phyloP scores from a whole-genome alignment of 768 basidiomycete genomes.

The Boletus coccyginus region DNA sequence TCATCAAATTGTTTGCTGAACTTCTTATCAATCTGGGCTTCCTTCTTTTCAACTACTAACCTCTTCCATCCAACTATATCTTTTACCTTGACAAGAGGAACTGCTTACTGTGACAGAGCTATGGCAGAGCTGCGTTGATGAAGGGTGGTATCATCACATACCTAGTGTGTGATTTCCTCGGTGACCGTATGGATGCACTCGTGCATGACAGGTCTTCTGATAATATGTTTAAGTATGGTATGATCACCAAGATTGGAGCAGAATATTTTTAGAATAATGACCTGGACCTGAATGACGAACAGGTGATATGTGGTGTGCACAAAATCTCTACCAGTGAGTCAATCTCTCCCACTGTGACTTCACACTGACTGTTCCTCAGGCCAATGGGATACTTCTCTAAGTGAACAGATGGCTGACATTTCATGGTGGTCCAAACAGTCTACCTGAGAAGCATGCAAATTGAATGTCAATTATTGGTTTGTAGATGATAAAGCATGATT shows the following conservation, averaged over 20 bases:
- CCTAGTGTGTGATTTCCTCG: background rate
- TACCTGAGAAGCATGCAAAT: background rate
- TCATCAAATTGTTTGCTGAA: background rate
- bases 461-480: background rate
- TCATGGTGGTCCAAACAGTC: background rate
- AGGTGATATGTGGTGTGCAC: too few species aligned
- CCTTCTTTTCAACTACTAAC: background rate
- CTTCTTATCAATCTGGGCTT: background rate
- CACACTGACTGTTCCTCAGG: too few species aligned
- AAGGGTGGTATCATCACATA: slow-evolving; percentile 1
- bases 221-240: background rate
- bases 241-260: too few species aligned
- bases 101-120: background rate
- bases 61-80: background rate
- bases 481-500: background rate
- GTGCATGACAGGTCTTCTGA: too few species aligned
- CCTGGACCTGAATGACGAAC: too few species aligned
- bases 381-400: too few species aligned
- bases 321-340: too few species aligned
- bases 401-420: too few species aligned
- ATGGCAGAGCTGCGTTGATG: slow-evolving; percentile 2
- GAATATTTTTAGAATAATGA: too few species aligned
- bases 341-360: too few species aligned
- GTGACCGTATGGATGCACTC: background rate
- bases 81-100: slow-evolving; percentile 1